Evolutionary conservation across 1,284 basidiomycete genomes (phyloP).

Genomic region (Polyporus tsugae): DNA sequence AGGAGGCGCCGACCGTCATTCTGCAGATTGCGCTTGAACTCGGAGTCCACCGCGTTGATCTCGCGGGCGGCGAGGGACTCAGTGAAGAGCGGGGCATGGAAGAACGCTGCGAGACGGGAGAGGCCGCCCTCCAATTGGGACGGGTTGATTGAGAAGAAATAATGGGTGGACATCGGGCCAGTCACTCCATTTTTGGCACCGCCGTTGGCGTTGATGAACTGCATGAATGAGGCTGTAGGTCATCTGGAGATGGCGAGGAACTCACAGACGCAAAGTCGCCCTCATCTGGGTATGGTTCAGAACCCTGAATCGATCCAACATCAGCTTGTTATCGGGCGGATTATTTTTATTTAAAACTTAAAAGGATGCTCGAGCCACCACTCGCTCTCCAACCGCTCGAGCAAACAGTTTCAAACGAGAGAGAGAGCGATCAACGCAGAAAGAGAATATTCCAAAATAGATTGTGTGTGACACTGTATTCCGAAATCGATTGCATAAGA

Average conservation of each 20-base stretch:
- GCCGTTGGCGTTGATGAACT: conserved; percentile 66
- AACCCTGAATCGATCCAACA: conserved; percentile 41
- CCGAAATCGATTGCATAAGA: conserved; percentile 10
- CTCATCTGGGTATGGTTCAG: conserved; percentile 58
- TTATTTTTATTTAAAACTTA: not conserved
- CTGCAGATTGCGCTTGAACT: conserved; percentile 77
- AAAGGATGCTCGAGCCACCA: not conserved
- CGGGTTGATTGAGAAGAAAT: conserved; percentile 65
- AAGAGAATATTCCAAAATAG: not conserved
- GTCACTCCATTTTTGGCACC: conserved; percentile 74
- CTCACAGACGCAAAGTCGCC: conserved; percentile 59
- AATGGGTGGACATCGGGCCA: conserved; percentile 68
- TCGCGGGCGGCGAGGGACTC: conserved; percentile 70
- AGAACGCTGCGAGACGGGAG: conserved; percentile 73
- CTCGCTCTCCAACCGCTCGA: not conserved
- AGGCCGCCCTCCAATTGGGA: conserved; percentile 63
- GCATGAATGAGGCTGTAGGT: conserved; percentile 11
- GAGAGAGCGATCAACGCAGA: not conserved
- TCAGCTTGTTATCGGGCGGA: not conserved
- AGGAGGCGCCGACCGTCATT: conserved; percentile 67
- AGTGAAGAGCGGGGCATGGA: conserved; percentile 70
- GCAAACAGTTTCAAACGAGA: not conserved
- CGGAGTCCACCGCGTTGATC: conserved; percentile 75
- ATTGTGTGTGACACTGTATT: conserved; percentile 15
- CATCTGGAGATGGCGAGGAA: conserved; percentile 11